Evolutionary conservation across 176 grass and related monocot species (phyloP).

Genomic region (Bromus sterilis): DNA sequence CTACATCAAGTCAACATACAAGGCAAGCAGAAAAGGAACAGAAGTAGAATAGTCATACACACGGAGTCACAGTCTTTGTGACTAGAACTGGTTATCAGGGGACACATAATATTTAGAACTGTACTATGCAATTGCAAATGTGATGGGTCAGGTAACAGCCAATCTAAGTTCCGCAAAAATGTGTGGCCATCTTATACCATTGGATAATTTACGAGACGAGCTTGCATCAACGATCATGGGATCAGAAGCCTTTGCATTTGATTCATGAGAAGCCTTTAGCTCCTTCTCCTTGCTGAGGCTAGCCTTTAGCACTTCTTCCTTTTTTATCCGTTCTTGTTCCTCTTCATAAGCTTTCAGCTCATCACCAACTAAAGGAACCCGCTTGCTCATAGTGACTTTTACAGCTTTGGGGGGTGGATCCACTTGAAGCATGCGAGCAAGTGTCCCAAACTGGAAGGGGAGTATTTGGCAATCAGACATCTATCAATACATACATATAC

Average conservation of each 20-base stretch:
- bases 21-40: neutral
- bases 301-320: conserved; percentile 65
- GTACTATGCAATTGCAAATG: neutral
- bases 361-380: conserved; percentile 83
- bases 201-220: conserved; percentile 50
- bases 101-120: neutral
- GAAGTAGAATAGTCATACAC: neutral
- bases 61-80: neutral
- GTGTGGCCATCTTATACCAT: conserved; percentile 37
- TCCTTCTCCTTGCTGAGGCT: conserved; percentile 76
- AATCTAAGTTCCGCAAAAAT: conserved; percentile 2
- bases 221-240: conserved; percentile 60
- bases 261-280: conserved; percentile 53
- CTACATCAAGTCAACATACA: neutral
- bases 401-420: conserved; percentile 97
- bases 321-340: conserved; percentile 78
- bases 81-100: neutral
- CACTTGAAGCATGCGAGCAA: conserved; percentile 98
- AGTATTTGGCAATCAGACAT: conserved; percentile 9
- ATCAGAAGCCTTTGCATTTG: conserved; percentile 55
- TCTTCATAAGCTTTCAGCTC: conserved; percentile 92
- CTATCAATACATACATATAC: neutral
- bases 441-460: conserved; percentile 76
- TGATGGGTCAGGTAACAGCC: neutral
- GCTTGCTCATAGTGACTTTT: conserved; percentile 87